Evolutionary conservation across 352 stramenopile species (phyloP).

Genomic region (Phytophthora melonis): DNA sequence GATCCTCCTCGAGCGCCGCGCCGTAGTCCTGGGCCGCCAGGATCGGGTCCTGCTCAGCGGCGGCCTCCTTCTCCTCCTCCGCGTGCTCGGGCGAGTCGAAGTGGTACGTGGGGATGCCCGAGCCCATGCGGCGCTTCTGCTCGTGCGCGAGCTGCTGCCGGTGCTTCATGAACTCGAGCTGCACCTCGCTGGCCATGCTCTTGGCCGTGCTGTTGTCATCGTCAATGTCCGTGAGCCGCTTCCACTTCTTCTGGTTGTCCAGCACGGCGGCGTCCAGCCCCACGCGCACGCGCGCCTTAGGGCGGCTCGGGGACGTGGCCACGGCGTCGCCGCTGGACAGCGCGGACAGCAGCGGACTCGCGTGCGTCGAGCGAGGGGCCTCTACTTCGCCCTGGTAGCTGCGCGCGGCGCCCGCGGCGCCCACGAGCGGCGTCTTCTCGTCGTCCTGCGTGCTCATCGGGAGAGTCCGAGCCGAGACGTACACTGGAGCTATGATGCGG

Average conservation of each 20-base stretch:
- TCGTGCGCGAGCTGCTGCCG: constrained; percentile 57
- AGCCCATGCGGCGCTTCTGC: constrained; percentile 45
- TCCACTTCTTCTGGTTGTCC: constrained; percentile 89
- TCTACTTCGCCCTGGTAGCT: constrained; percentile 18
- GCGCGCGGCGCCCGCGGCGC: background rate
- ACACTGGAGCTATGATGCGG: background rate
- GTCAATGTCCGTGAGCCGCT: constrained; percentile 75
- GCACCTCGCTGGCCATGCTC: constrained; percentile 85
- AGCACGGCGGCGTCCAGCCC: constrained; percentile 72
- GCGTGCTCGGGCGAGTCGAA: constrained; percentile 28
- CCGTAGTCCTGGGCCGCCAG: constrained; percentile 40
- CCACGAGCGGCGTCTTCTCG: constrained; percentile 56
- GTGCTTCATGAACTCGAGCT: constrained; percentile 74
- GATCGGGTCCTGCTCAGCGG: constrained; percentile 40
- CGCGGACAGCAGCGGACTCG: background rate
- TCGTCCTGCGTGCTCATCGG: constrained; percentile 38
- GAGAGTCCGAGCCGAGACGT: background rate
- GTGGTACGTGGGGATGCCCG: constrained; percentile 51
- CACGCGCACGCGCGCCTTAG: constrained; percentile 53
- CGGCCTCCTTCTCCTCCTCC: constrained; percentile 21
- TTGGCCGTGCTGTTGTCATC: constrained; percentile 86
- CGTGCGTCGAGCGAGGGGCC: background rate
- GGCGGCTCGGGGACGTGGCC: constrained; percentile 26
- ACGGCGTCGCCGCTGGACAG: constrained; percentile 11
- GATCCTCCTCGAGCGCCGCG: constrained; percentile 60